A percentile compares a stretch with the other conserved stretches of the same genome.
phyloP scores from a whole-genome alignment of 2,329 filamentous ascomycete genomes.

The Diaporthe aspalathi region DNA sequence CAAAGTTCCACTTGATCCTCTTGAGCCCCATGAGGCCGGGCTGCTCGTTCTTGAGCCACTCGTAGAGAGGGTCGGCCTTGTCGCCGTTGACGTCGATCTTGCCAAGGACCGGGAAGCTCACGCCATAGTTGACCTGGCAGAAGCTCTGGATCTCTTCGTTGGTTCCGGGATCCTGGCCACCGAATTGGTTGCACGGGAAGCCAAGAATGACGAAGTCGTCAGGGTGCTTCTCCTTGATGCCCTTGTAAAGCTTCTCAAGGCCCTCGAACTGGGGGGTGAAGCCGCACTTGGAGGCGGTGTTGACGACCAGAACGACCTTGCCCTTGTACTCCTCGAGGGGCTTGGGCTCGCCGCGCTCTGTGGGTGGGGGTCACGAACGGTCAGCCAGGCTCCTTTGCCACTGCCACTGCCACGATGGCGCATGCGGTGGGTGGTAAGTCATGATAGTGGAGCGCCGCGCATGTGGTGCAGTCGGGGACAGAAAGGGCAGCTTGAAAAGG shows the following conservation, averaged over 20 bases:
- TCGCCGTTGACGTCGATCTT: constrained; percentile 96
- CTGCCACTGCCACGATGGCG: constrained; percentile 34
- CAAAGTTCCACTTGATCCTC: constrained; percentile 99
- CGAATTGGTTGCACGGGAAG: constrained; percentile 99
- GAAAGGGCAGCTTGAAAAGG: constrained; percentile 25
- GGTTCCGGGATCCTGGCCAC: constrained; percentile 85
- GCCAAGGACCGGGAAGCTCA: constrained; percentile 88
- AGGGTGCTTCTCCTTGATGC: constrained; percentile 73
- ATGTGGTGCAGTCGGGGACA: constrained; percentile 3
- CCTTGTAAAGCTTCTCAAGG: constrained; percentile 91
- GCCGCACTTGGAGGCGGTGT: constrained; percentile 98
- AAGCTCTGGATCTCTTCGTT: constrained; percentile 85
- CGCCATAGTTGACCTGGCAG: constrained; percentile 95
- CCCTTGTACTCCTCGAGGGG: constrained; percentile 79
- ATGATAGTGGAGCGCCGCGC: neutral
- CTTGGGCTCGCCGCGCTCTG: constrained; percentile 80
- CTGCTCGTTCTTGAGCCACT: constrained; percentile 80
- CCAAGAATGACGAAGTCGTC: constrained; percentile 89
- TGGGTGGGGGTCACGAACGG: constrained; percentile 35
- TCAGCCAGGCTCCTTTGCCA: constrained; percentile 36
- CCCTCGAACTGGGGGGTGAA: constrained; percentile 96
- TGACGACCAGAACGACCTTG: constrained; percentile 96
- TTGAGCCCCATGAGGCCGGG: constrained; percentile 89
- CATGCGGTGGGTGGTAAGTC: neutral
- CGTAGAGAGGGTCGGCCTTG: constrained; percentile 80